Percentiles rank a stretch among this genome's conserved stretches.
Evolutionary conservation across 768 basidiomycete species (phyloP).

Genomic region (Mycena albidolilacea): DNA sequence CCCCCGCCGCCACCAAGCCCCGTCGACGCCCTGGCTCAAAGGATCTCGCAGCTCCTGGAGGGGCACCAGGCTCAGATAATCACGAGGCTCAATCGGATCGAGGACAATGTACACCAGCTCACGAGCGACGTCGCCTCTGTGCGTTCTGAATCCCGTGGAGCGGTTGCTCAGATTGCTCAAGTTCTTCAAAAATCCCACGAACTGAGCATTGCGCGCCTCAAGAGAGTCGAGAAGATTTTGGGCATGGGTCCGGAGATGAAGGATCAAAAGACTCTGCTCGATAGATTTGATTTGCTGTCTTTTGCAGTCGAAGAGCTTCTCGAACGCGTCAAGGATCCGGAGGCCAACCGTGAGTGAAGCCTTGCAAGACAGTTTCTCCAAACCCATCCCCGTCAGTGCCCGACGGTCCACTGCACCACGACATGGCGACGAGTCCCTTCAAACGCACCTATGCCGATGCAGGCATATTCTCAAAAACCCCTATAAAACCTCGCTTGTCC

Average conservation of each 20-base stretch:
- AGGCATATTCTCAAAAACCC: slow-evolving; percentile 13
- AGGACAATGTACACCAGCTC: slow-evolving; percentile 27
- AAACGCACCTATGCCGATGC: slow-evolving; percentile 18
- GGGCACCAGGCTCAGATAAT: slow-evolving; percentile 14
- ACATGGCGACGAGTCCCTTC: slow-evolving; percentile 31
- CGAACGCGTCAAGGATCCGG: slow-evolving; percentile 42
- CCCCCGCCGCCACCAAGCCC: neutral
- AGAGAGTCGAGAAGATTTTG: slow-evolving; percentile 40
- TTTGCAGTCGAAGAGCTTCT: slow-evolving; percentile 43
- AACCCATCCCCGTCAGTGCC: slow-evolving; percentile 7
- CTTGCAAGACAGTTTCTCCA: neutral
- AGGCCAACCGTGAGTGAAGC: slow-evolving; percentile 35
- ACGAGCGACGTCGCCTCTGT: slow-evolving; percentile 20
- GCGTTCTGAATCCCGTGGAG: slow-evolving; percentile 31
- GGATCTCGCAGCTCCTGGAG: neutral
- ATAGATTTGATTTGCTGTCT: slow-evolving; percentile 41
- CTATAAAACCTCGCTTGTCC: neutral
- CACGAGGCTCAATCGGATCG: slow-evolving; percentile 30
- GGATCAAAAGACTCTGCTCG: slow-evolving; percentile 35
- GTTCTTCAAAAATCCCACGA: slow-evolving; percentile 36
- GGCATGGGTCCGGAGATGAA: slow-evolving; percentile 33
- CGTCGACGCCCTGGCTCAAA: slow-evolving; percentile 6
- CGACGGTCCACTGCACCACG: slow-evolving; percentile 26
- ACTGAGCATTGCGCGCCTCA: slow-evolving; percentile 34
- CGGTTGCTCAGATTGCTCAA: slow-evolving; percentile 30